Evolutionary conservation across 2,329 filamentous ascomycete species (phyloP), one percentile per base, ranked within the genome.

Genomic region (Colletotrichum sp.): DNA sequence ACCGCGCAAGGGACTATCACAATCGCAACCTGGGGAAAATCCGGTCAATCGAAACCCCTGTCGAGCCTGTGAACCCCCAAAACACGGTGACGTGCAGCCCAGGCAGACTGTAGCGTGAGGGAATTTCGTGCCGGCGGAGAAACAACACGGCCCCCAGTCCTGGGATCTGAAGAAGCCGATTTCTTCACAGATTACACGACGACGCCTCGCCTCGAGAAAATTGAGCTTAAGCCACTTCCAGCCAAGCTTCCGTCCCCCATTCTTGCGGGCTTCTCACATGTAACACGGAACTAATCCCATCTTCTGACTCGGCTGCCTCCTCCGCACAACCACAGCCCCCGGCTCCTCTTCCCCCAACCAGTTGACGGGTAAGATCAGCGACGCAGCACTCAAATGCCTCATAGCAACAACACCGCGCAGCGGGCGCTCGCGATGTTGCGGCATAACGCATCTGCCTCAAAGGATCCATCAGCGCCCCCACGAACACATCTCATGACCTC

Each of bases 231-330:
- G 26, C 24, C 24, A 49, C 15, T 3, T 32, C 18, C 9, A 66
- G 63, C 21, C 36, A 66, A 49, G 57, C 52, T 64, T 28, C 68
- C 59, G 44, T 57, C 39, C 34, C 55, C 36, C 24, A 24, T 28
- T n/a, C 15, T 72, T 26, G 28, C 71, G 34, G 64, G 64, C 26
- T 67, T 67, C 30, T 67, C 72, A 44, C 59, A 76, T 76, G 74
- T 65, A 30, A 24, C 44, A 9, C 65, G 28, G 28, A 73, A 36
- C 26, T 73, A 49, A 21, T 74, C 74, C 36, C 28, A 52, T 69
- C 28, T 36, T 36, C 28, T 28, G 57, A 71, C 34, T 55, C 26
- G 64, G 52, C 62, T 21, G 21, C 32, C 24, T 30, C 15, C 55
- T 49, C 36, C 24, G 34, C 68, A 52, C 36, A 16, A 36, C 39